Base-by-base conservation (phyloP, 2,329 filamentous ascomycete species). In the Berkeleyomyces rouxiae region DNA sequence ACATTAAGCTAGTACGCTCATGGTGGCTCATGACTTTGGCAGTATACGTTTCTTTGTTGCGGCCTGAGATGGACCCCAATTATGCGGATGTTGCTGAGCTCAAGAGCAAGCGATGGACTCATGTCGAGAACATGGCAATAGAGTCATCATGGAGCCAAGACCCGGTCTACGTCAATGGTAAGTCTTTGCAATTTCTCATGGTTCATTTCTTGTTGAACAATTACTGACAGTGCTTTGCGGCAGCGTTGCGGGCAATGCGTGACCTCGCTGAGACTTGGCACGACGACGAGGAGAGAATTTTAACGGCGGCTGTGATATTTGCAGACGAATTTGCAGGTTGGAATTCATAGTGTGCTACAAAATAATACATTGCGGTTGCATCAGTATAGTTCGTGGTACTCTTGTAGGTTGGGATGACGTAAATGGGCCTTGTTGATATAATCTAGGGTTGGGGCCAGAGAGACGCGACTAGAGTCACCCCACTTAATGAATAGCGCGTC, bases 1-100 rank as follows among this genome's bases (percentile, higher is more conserved):
- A 96, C 67, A 72, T 90, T 55, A 76, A 76, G 31, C 75, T 99
- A 3, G 78, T 97, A 7, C 79, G 87, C 46, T 85, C 95, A 71
- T 97, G 93, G 90, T 96, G 90, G 88, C 75, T 99, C 4, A 80
- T 96, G 49, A 83, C 86, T 0, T 72, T 96, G 49, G 81, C 84
- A 0, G 81, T 91, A 9, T 97, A 93, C 70, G 82, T 96, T 61
- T 75, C 84, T 1, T 85, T 88, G 69, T 75, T 86, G 36, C 80
- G 92, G 23, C 93, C 91, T 0, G 75, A 78, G 64, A 82, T 96
- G 63, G 80, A 87, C 62, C 75, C 82, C n/a, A 80, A 85, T 63
- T 78, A 80, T 37, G 79, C 93, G 63, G 76, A 78, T 4, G 65
- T 67, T 7, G 77, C 79, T 49, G 82, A 89, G 53, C 68, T 83